phyloP scores from a whole-genome alignment of 805 yeast species.

The Nakazawaea anatomiae region DNA sequence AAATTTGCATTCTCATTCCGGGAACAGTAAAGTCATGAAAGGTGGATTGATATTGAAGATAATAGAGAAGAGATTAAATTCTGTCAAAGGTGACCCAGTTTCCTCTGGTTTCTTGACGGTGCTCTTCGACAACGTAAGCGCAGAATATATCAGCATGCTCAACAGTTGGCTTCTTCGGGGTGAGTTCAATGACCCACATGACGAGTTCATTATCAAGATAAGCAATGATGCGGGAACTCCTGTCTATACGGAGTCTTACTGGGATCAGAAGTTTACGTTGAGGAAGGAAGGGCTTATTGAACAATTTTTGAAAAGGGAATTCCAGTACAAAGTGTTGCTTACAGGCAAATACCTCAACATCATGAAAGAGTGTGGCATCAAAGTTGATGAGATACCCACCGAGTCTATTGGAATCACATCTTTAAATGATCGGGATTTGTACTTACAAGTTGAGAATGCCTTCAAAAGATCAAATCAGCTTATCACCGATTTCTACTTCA shows the following conservation, averaged over 20 bases:
- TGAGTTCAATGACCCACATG: slow-evolving; percentile 65
- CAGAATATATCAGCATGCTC: slow-evolving; percentile 59
- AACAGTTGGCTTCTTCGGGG: slow-evolving; percentile 81
- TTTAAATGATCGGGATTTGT: slow-evolving; percentile 31
- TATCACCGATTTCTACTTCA: slow-evolving; percentile 49
- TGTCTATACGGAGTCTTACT: slow-evolving; percentile 45
- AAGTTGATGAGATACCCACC: slow-evolving; percentile 11
- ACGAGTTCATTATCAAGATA: slow-evolving; percentile 73
- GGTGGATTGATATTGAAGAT: slow-evolving; percentile 73
- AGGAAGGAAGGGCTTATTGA: slow-evolving; percentile 70
- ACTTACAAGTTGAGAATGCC: slow-evolving; percentile 51
- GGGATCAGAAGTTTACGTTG: slow-evolving; percentile 72
- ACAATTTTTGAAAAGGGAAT: slow-evolving; percentile 47
- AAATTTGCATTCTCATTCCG: slow-evolving; percentile 47
- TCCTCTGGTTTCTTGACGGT: slow-evolving; percentile 45
- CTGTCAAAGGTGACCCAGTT: slow-evolving; percentile 58
- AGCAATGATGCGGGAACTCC: slow-evolving; percentile 19
- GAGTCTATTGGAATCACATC: slow-evolving; percentile 23
- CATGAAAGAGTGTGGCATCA: slow-evolving; percentile 53
- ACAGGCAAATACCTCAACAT: slow-evolving; percentile 86
- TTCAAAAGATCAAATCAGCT: slow-evolving; percentile 62
- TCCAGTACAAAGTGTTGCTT: slow-evolving; percentile 60
- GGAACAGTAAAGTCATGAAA: slow-evolving; percentile 50
- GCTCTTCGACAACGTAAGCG: slow-evolving; percentile 54
- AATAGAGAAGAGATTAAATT: slow-evolving; percentile 51